Evolutionary conservation across 495 filamentous ascomycete species (phyloP).

Genomic region (Symbiotaphrina buchneri): DNA sequence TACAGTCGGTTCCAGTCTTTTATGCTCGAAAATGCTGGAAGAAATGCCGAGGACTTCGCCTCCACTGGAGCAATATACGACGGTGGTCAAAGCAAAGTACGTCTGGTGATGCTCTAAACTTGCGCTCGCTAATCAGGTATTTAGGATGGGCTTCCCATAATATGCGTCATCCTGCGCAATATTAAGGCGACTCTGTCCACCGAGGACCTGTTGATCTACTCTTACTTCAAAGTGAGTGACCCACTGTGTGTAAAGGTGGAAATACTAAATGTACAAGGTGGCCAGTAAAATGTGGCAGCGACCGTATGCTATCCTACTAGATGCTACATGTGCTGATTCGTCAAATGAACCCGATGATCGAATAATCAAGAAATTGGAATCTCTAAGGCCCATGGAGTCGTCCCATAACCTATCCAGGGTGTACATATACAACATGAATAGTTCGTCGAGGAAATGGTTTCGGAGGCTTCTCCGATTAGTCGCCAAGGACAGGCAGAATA

Average conservation of each 20-base stretch:
- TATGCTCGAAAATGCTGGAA: conserved; percentile 41
- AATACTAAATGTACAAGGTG: conserved; percentile 18
- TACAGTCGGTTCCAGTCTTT: conserved; percentile 49
- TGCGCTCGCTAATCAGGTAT: not conserved
- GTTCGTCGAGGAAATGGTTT: conserved; percentile 36
- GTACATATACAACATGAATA: conserved; percentile 52
- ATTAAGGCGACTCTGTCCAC: no score
- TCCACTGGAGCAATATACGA: conserved; percentile 39
- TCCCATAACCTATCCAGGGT: conserved; percentile 27
- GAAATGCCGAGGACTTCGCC: conserved; percentile 33
- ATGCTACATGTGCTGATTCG: conserved; percentile 42
- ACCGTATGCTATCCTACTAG: conserved; percentile 37
- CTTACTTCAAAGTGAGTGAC: conserved; percentile 30
- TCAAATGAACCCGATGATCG: conserved; percentile 35
- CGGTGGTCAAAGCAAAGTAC: conserved; percentile 37
- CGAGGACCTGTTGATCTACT: conserved; percentile 39
- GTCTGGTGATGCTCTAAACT: conserved; percentile 1
- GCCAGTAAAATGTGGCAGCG: conserved; percentile 44
- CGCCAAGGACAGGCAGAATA: conserved; percentile 25
- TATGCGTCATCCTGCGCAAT: conserved; percentile 40
- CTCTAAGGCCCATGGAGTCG: conserved; percentile 33
- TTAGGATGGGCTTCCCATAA: conserved; percentile 36
- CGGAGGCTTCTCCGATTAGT: conserved; percentile 29
- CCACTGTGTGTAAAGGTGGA: conserved; percentile 1
- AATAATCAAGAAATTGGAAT: conserved; percentile 29